Conservation (phyloP, 2,329 filamentous ascomycete genomes). For the Stagonosporopsis cucurbitacearum region DNA sequence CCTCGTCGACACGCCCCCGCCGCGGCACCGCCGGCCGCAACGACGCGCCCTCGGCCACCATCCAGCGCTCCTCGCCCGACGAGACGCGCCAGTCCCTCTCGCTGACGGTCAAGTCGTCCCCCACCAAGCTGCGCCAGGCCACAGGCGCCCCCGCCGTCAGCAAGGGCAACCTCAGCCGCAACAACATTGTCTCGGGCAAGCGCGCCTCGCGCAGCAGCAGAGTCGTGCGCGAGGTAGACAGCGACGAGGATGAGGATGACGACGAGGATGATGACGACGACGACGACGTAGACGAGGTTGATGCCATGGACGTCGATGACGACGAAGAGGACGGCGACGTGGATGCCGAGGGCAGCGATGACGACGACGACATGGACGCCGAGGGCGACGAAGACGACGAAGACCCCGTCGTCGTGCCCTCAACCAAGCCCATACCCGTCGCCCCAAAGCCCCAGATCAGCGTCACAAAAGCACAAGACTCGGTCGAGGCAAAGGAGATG, state of each 20-base stretch:
- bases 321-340: constrained; percentile 49
- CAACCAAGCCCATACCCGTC: constrained; percentile 33
- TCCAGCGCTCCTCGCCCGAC: constrained; percentile 51
- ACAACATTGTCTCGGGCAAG: constrained; percentile 48
- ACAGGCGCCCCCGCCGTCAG: constrained; percentile 45
- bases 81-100: constrained; percentile 54
- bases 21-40: constrained; percentile 44
- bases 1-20: constrained; percentile 47
- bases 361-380: constrained; percentile 45
- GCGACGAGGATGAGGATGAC: constrained; percentile 52
- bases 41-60: constrained; percentile 41
- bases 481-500: constrained; percentile 60
- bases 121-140: constrained; percentile 57
- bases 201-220: constrained; percentile 48
- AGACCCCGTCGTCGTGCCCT: constrained; percentile 42
- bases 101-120: constrained; percentile 58
- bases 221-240: constrained; percentile 49
- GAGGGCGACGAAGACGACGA: constrained; percentile 50
- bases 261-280: constrained; percentile 37
- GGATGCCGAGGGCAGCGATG: constrained; percentile 39
- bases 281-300: constrained; percentile 47
- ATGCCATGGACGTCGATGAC: constrained; percentile 52
- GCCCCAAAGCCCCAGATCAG: constrained; percentile 46
- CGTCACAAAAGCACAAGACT: constrained; percentile 44
- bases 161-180: constrained; percentile 41